phyloP scores from a whole-genome alignment of 345 rosid species.

The Excoecaria cochinchinensis region DNA sequence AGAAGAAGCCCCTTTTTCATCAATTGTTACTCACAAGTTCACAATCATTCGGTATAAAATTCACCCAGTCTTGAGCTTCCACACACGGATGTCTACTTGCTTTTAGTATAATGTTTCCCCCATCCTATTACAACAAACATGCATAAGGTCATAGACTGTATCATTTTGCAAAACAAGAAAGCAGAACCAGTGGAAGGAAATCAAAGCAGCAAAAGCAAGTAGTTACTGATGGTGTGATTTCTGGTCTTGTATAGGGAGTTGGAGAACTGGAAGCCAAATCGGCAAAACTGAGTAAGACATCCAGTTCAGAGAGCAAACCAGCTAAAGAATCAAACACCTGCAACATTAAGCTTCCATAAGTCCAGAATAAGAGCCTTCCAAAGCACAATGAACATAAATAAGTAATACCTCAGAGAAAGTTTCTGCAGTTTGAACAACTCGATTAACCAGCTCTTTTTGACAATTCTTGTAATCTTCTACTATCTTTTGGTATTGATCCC shows the following conservation, averaged over 20 bases:
- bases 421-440: slow-evolving; percentile 75
- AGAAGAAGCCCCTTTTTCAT: slow-evolving; percentile 9
- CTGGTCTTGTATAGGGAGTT: slow-evolving; percentile 89
- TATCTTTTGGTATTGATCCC: slow-evolving; percentile 83
- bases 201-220: slow-evolving; percentile 18
- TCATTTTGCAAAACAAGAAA: slow-evolving; percentile 6
- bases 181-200: slow-evolving; percentile 15
- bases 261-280: slow-evolving; percentile 93
- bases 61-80: slow-evolving; percentile 99
- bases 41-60: slow-evolving; percentile 97
- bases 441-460: slow-evolving; percentile 79
- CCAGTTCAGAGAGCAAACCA: slow-evolving; percentile 77
- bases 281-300: slow-evolving; percentile 92
- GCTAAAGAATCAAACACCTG: slow-evolving; percentile 85
- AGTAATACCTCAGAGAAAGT: slow-evolving; percentile 82
- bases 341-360: slow-evolving; percentile 24
- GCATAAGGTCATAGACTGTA: slow-evolving; percentile 1
- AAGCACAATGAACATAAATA: slow-evolving; percentile 6
- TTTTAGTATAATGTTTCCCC: slow-evolving; percentile 77
- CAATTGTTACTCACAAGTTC: slow-evolving; percentile 63
- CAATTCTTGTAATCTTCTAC: slow-evolving; percentile 75
- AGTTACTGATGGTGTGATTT: slow-evolving; percentile 68
- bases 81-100: slow-evolving; percentile 98
- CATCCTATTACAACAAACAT: slow-evolving; percentile 51
- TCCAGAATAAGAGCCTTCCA: slow-evolving; percentile 7